Evolutionary conservation across 345 rosid species (phyloP).

Genomic region (Passiflora organensis): DNA sequence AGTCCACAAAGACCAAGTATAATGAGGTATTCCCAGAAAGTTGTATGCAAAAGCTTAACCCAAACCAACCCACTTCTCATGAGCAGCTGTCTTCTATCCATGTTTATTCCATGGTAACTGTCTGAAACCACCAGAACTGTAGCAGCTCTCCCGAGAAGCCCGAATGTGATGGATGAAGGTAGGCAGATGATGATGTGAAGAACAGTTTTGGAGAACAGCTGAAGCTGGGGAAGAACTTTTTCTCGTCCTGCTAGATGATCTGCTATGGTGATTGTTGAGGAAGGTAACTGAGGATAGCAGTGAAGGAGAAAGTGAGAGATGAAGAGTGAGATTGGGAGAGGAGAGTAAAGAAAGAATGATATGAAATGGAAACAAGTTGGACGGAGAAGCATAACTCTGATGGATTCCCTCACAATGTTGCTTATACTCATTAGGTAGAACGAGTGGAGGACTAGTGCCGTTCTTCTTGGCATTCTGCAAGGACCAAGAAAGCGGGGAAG

Average conservation of each 20-base stretch:
- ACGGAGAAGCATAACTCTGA: conserved; percentile 28
- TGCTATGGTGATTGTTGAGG: conserved; percentile 4
- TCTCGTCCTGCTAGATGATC: conserved; percentile 8
- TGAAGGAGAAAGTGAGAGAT: conserved; percentile 23
- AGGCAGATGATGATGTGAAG: conserved; percentile 23
- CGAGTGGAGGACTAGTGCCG: conserved; percentile 15
- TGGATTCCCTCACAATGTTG: conserved; percentile 29
- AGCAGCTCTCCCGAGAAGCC: conserved; percentile 27
- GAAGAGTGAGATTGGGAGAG: conserved; percentile 26
- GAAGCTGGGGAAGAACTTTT: conserved; percentile 1
- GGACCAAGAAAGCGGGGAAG: neutral
- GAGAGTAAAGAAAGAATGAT: conserved; percentile 28
- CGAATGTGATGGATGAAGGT: conserved; percentile 27
- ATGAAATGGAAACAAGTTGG: conserved; percentile 26
- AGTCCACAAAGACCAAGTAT: conserved; percentile 17
- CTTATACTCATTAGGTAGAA: conserved; percentile 15
- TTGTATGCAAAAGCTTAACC: conserved; percentile 31
- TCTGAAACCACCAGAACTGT: conserved; percentile 32
- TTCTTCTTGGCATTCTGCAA: conserved; percentile 20
- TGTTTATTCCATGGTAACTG: conserved; percentile 21
- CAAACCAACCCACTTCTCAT: conserved; percentile 18
- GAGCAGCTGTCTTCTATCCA: conserved; percentile 22
- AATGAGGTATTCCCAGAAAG: conserved; percentile 21
- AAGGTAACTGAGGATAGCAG: conserved; percentile 17
- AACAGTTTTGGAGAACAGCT: conserved; percentile 16